A percentile compares a stretch with the other conserved stretches of the same genome.
Evolutionary conservation across 352 stramenopile genomes (phyloP).

Genomic region (Globisporangium iwayamae): DNA sequence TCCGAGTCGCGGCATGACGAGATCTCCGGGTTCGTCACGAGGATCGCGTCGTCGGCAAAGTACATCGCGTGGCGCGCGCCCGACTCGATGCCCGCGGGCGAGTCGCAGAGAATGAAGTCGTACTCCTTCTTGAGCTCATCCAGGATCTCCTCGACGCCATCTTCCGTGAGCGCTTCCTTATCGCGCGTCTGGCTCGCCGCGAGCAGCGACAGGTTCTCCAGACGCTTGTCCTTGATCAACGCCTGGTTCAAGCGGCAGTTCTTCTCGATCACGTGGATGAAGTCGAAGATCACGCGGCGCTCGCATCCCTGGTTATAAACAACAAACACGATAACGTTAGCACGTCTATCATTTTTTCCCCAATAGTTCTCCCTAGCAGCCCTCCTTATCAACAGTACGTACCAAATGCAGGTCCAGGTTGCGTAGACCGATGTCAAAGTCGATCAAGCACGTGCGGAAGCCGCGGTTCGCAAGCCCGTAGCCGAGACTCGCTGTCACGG

Average conservation of each 20-base stretch:
- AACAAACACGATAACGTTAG: background rate
- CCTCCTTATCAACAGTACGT: background rate
- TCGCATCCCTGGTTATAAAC: conserved; percentile 57
- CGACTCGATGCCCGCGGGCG: conserved; percentile 87
- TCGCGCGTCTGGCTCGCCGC: conserved; percentile 89
- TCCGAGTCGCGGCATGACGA: conserved; percentile 91
- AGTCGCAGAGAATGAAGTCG: conserved; percentile 91
- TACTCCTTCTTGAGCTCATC: conserved; percentile 79
- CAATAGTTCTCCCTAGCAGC: background rate
- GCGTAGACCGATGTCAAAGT: conserved; percentile 93
- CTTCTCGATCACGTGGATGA: conserved; percentile 91
- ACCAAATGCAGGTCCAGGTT: conserved; percentile 91
- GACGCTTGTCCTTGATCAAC: conserved; percentile 89
- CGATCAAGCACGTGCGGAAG: conserved; percentile 88
- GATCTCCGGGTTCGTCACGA: conserved; percentile 94
- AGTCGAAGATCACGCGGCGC: conserved; percentile 93
- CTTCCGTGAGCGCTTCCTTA: conserved; percentile 88
- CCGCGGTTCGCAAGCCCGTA: conserved; percentile 83
- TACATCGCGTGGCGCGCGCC: conserved; percentile 91
- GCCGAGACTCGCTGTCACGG: conserved; percentile 82
- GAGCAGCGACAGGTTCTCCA: conserved; percentile 80
- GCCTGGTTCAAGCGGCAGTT: conserved; percentile 89
- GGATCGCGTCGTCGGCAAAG: conserved; percentile 91
- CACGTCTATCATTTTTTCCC: background rate
- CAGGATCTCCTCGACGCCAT: conserved; percentile 83